Evolutionary conservation across 345 rosid genomes (phyloP).

Genomic region (Euphorbia peplus): DNA sequence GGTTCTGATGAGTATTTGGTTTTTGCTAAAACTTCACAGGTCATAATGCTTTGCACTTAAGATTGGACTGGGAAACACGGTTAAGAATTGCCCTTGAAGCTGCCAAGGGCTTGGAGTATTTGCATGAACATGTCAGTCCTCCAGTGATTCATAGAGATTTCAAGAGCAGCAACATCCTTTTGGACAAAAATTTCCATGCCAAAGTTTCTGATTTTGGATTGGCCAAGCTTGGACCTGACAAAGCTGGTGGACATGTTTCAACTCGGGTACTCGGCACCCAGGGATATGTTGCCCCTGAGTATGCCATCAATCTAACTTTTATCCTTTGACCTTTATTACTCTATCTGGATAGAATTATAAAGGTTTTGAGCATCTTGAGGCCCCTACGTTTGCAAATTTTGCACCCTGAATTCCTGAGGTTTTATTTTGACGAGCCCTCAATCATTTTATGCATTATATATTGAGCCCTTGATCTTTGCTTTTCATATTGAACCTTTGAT

Average conservation of each 20-base stretch:
- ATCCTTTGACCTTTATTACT: not conserved
- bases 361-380: not conserved
- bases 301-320: not conserved
- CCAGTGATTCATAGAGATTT: slow-evolving; percentile 35
- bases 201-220: slow-evolving; percentile 32
- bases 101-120: slow-evolving; percentile 33
- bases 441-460: no score
- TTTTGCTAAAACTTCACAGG: slow-evolving; percentile 39
- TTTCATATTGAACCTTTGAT: no score
- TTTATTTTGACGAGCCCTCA: no score
- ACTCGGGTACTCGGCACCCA: slow-evolving; percentile 33
- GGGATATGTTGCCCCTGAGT: slow-evolving; percentile 34
- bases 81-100: slow-evolving; percentile 34
- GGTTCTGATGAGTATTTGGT: not conserved
- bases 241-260: slow-evolving; percentile 32
- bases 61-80: slow-evolving; percentile 31
- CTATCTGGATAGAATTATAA: not conserved
- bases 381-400: no score
- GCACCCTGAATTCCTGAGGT: no score
- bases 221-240: slow-evolving; percentile 33
- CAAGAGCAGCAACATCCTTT: slow-evolving; percentile 31
- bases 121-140: slow-evolving; percentile 31
- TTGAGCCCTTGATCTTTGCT: no score
- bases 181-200: slow-evolving; percentile 29
- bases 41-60: slow-evolving; percentile 33